These are phyloP conservation scores for Backusella mclennaniae DNA, from an alignment of 192 early-diverging fungal species.

Conservation along the genomic window DNA sequence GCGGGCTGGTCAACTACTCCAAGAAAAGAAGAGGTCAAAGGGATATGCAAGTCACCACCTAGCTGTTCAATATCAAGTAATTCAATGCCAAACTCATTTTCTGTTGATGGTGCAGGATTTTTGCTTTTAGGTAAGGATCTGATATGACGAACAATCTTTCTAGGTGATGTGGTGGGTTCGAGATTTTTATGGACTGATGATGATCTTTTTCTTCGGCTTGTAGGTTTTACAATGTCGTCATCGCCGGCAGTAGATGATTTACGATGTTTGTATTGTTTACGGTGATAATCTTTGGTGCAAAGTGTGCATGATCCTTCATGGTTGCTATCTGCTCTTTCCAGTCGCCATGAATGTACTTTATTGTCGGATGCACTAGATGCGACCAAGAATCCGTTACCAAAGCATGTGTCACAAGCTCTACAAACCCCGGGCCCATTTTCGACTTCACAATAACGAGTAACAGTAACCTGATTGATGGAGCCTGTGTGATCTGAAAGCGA, in stretches of 20 bases:
- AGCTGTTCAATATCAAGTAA: conserved; percentile 38
- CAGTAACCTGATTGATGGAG: conserved; percentile 23
- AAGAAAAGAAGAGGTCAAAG: conserved; percentile 19
- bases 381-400: conserved; percentile 34
- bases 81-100: conserved; percentile 5
- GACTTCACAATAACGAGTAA: conserved; percentile 30
- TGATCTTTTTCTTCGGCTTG: background rate
- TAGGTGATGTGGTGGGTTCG: background rate
- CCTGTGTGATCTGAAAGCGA: conserved; percentile 17
- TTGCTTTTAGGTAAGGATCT: background rate
- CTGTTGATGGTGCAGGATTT: background rate
- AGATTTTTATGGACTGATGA: background rate
- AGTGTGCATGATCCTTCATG: conserved; percentile 14
- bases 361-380: conserved; percentile 28
- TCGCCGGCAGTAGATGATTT: background rate
- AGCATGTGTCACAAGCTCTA: conserved; percentile 29
- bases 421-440: conserved; percentile 24
- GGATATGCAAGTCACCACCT: conserved; percentile 15
- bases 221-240: background rate
- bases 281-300: conserved; percentile 30
- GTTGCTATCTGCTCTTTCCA: conserved; percentile 17
- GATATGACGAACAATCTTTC: background rate
- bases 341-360: conserved; percentile 28
- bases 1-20: conserved; percentile 24
- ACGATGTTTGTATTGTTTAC: conserved; percentile 12